A percentile compares a stretch with the other conserved stretches of the same genome.
phyloP scores from a whole-genome alignment of 2,329 filamentous ascomycete genomes.

The Colletotrichum zoysiae region DNA sequence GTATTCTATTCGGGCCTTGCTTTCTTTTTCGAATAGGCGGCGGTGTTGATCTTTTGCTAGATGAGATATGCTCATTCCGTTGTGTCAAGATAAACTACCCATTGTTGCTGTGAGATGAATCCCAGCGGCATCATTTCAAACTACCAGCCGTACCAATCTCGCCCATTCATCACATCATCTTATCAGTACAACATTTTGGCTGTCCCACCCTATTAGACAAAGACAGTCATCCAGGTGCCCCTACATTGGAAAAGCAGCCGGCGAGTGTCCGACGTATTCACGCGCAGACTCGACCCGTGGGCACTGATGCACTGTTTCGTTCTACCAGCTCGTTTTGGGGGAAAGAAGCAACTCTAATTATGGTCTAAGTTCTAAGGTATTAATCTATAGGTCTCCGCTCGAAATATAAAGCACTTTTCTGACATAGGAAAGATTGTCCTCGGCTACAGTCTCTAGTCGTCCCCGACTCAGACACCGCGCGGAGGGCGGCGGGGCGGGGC shows the following conservation, averaged over 20 bases:
- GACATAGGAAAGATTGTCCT: not conserved
- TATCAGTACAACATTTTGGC: too few species aligned
- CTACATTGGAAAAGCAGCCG: not conserved
- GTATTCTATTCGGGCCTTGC: not conserved
- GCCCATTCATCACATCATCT: too few species aligned
- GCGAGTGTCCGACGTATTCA: too few species aligned
- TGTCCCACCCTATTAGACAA: too few species aligned
- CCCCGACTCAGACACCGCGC: not conserved
- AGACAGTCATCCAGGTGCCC: not conserved
- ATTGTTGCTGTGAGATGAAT: too few species aligned
- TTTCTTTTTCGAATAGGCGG: not conserved
- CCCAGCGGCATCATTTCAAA: not conserved
- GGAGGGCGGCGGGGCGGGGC: not conserved
- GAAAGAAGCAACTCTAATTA: not conserved
- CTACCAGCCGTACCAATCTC: too few species aligned
- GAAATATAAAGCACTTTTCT: not conserved
- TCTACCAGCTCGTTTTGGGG: rapidly evolving
- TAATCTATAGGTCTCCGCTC: not conserved
- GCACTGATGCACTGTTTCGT: not conserved
- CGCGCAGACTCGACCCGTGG: too few species aligned
- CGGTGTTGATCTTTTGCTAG: not conserved
- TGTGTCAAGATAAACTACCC: not conserved
- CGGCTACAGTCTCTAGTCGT: too few species aligned
- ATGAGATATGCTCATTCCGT: not conserved
- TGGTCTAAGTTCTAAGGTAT: too few species aligned